A percentile compares a stretch with the other conserved stretches of the same genome.
These are phyloP conservation scores for Hymenoscyphus linearis DNA, from an alignment of 2,329 filamentous ascomycete genomes.

Conservation along the genomic window DNA sequence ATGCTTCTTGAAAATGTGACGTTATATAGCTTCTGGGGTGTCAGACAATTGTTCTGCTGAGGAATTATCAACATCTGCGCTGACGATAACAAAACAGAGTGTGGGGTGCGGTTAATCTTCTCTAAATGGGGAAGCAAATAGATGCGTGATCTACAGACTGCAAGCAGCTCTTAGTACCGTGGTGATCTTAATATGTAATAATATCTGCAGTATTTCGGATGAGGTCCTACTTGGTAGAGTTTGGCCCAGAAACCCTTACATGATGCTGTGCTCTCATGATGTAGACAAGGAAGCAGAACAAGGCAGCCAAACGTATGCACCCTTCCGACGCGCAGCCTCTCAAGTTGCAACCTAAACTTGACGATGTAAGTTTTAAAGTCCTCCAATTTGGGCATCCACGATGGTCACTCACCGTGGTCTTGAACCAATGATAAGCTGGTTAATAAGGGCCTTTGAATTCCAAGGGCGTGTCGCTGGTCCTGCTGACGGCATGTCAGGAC, in stretches of 20 bases:
- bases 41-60: not conserved
- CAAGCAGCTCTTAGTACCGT: not conserved
- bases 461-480: not conserved
- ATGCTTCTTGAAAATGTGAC: conserved; percentile 1
- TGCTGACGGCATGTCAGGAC: not conserved
- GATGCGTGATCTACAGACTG: not conserved
- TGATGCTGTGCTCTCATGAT: not conserved
- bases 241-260: not conserved
- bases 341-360: not conserved
- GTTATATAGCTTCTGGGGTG: not conserved
- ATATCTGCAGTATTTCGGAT: conserved; percentile 4
- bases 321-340: not conserved
- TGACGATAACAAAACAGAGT: not conserved
- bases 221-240: not conserved
- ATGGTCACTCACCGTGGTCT: not conserved
- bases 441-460: not conserved
- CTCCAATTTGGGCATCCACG: not conserved
- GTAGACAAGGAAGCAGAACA: conserved; percentile 1
- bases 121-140: not conserved
- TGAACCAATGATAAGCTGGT: not conserved
- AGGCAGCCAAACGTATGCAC: conserved; percentile 5
- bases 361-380: not conserved
- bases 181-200: not conserved
- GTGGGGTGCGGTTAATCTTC: not conserved
- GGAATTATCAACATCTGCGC: not conserved